Evolutionary conservation across 116 monocot genomes (phyloP).

Genomic region (Phalaenopsis hybrid): DNA sequence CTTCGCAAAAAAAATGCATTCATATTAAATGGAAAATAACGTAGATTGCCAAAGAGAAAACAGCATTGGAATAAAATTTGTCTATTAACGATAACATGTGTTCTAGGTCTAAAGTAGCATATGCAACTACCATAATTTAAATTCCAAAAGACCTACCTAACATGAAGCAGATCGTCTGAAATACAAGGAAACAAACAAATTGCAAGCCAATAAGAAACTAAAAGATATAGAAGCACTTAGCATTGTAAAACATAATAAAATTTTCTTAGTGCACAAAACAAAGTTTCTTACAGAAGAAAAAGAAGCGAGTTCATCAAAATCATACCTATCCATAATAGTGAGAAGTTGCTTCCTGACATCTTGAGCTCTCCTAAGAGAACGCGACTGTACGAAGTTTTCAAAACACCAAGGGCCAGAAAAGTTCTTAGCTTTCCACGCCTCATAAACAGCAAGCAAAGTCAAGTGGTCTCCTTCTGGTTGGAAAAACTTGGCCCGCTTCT

Average conservation of each 20-base stretch:
- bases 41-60: too few relatives aligned
- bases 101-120: too few relatives aligned
- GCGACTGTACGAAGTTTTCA: slow-evolving; percentile 95
- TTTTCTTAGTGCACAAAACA: not conserved
- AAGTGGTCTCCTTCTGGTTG: slow-evolving; percentile 97
- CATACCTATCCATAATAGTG: slow-evolving; percentile 91
- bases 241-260: not conserved
- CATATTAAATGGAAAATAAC: too few relatives aligned
- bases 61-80: too few relatives aligned
- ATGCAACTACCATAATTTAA: too few relatives aligned
- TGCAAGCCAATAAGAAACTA: not conserved
- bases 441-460: slow-evolving; percentile 91
- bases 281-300: not conserved
- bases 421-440: slow-evolving; percentile 97
- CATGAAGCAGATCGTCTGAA: too few relatives aligned
- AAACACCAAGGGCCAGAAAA: slow-evolving; percentile 98
- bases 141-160: too few relatives aligned
- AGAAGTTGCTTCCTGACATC: slow-evolving; percentile 96
- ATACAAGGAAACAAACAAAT: too few relatives aligned
- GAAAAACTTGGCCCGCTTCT: slow-evolving; percentile 92
- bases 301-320: not conserved
- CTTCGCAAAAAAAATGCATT: too few relatives aligned
- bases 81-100: too few relatives aligned
- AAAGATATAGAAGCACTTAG: not conserved
- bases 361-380: slow-evolving; percentile 87